Base-by-base conservation (phyloP, 805 yeast species). In the Saturnispora galanensis region DNA sequence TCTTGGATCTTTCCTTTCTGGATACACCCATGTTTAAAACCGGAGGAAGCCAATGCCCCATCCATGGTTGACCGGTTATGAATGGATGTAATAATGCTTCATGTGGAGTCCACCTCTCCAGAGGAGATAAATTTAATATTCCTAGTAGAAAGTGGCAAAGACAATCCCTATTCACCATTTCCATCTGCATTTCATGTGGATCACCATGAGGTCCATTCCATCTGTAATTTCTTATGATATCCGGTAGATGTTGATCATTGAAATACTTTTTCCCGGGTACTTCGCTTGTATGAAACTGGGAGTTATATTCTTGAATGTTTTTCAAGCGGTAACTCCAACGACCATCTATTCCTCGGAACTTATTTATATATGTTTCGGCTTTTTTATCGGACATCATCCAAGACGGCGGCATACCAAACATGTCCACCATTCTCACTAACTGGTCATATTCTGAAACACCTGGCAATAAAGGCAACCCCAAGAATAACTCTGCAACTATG, bases 321-420 rank as follows among this genome's bases (percentile, higher is more conserved):
- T 63, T 65, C 36, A 62, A 26, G 2, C 50, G 32, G 44, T 61
- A 63, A 28, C 62, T 57, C 50, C 74, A 75, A 46, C 74, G 74
- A 9, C 47, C 45, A 32, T 41, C 54, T 3, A 36, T 39, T 21
- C 42, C 41, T 16, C 40, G 34, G 3, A 39, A 31, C 44, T 53
- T 53, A 43, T 56, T 53, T 64, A 84, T 71, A 53, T 83, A 93
- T 52, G 80, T 77, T 38, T 70, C 64, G 1, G 95, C 72, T 60
- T 82, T 87, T 52, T 86, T 82, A 26, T 97, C 98, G 79, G 85
- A 87, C 52, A 90, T 71, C 98, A 93, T 93, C 86, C 96, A 95
- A 18, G 81, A 67, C 10, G 96, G 97, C 18, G 98, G 98, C 50
- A 69, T 62, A 0, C 95, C 96, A 47, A 90, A 62, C 69, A 88